Evolutionary conservation across 345 rosid species (phyloP), one percentile per base, ranked within the genome.

Genomic region (Salix exigua): DNA sequence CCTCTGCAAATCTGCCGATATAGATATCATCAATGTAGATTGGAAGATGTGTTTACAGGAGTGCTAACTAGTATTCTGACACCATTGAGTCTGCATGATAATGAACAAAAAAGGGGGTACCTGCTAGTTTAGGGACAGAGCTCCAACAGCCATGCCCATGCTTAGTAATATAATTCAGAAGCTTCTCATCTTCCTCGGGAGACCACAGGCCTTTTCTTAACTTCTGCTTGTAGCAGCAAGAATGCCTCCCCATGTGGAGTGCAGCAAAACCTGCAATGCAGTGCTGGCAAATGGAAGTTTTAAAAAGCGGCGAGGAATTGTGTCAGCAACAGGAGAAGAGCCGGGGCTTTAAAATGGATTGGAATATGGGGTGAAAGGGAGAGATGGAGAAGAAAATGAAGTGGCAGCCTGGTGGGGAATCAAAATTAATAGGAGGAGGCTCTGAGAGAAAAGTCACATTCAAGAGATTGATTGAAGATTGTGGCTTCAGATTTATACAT

Each of bases 81-180:
- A 62, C 26, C 53, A 62, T 68, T 55, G 10, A 5, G 58, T 67
- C 58, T 55, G 55, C 79, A 60, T 68, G 37, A 58, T 17, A 5
- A 13, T 25, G 30, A 33, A 35, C 3, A 5, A 31, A 48, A 4
- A 58, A 18, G 21, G 62, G 50, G 62, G 50, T 69, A 90, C 97
- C 97, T 42, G 97, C 97, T 6, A 87, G 87, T 78, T 88, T 90
- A 60, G 97, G 97, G 77, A 92, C 97, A 80, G 95, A 88, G 77
- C 97, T 90, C 97, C 97, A 92, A 61, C 95, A 92, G 14, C 95
- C 97, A 83, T 85, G 93, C 4, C 97, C 97, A 50, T 87, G 88
- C 72, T 84, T 88, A 16, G 90, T 85, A 58, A 92, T 90, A 75
- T 89, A 84, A 83, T 79, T 86, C 38, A 91, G 90, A 75, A 92